Evolutionary conservation across 441 rosid genomes (phyloP), one percentile per base, ranked within the genome.

Genomic region (Populus tomentosa): DNA sequence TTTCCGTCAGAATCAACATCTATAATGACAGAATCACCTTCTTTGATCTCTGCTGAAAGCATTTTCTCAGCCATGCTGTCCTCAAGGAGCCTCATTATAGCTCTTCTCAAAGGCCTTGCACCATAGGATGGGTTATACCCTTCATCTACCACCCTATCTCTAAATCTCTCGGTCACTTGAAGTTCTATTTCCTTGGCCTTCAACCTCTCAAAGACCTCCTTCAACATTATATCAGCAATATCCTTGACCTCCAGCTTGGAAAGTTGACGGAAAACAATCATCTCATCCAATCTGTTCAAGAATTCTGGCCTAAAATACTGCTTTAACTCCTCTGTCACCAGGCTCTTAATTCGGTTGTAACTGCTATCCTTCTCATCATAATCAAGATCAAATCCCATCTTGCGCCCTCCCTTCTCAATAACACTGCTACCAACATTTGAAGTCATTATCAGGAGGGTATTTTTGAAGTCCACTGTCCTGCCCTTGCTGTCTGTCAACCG

Each of bases 51-150:
- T 73, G 96, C 85, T 11, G 96, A 86, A 20, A 96, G 98, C 99
- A 96, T 92, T 82, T 96, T 96, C 90, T 96, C 99, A 0, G 98
- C 99, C 99, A 96, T 90, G 79, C 95, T 90, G 81, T 96, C 99
- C 78, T 96, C 99, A 36, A 96, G 84, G 46, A 94, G 91, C 83
- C 98, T 90, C 98, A 94, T 93, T 2, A 96, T 91, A 56, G 98
- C 99, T 82, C 99, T 89, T 87, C 99, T 88, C 70, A 96, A 84
- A 67, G 99, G 98, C 86, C 98, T 91, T 1, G 99, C 99, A 1
- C 99, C 99, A 23, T 96, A 96, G 77, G 98, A 94, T 5, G 98
- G 99, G 75, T 94, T 90, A 36, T 91, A 96, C 13, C 99, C 99
- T 87, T 96, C 99, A 2, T 94, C 93, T 0, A 94, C 99, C 68